Evolutionary conservation across 1,284 basidiomycete genomes (phyloP), one percentile per base, ranked within the genome.

Genomic region (Flammula alnicola): DNA sequence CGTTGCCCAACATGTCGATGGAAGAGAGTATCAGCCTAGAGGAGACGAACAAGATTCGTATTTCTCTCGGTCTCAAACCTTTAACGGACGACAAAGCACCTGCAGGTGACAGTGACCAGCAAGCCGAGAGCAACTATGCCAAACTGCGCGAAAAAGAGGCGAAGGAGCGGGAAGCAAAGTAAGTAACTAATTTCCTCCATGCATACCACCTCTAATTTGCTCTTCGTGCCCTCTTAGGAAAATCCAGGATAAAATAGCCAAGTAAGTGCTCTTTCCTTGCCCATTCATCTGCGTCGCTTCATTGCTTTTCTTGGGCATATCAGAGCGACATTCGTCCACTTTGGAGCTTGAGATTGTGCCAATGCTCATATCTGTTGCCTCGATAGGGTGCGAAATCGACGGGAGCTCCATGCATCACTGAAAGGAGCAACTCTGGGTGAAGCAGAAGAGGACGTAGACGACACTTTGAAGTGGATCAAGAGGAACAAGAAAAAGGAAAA

Each of bases 21-120:
- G 88, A 90, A 73, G 88, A 94, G 70, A 88, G 90, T 66, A 88
- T 97, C 67, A 88, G 91, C 60, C 83, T 99, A 66, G 95, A 98
- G 67, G 97, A 99, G 80, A 98, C 95, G 47, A 98, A 98, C 80
- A 94, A 91, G 73, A 93, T 98, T 67, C 93, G 97, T 75, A 84
- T 97, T 56, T 90, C 87, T 6, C 82, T 98, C 36, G 97, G 97
- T 61, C 86, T 99, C 56, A 93, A 95, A 69, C 96, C 96, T 29
- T 83, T 99, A 49, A 88, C 86, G 3, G 93, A 91, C 57, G 88
- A 91, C 62, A 74, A 76, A 41, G 78, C 71, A 20, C 83, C 86
- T 5, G 75, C 76, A 9, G 76, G 86, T 63, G 81, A 83, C 63
- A 83, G 83, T 59, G 92, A 95, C 54, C 82, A 87, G 63, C 75